Conservation (phyloP, 208 protist species). For the Tritrichomonas musculus region DNA sequence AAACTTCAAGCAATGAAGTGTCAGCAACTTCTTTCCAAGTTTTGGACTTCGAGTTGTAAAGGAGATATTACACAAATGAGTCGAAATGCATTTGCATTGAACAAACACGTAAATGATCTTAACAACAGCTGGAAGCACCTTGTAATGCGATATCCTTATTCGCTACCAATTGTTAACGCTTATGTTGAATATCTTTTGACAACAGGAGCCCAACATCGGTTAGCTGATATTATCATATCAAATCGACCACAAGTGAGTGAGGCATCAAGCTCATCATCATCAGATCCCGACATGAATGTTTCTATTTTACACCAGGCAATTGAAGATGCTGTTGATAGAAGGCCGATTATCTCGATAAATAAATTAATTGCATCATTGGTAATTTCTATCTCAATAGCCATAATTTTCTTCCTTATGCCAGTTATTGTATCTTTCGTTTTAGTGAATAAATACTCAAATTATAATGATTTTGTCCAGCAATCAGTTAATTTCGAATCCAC, state of each 20-base stretch:
- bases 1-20: neutral
- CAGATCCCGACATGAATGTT: neutral
- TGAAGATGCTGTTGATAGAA: constrained; percentile 4
- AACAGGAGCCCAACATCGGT: neutral
- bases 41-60: neutral
- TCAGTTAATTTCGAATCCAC: neutral
- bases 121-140: neutral
- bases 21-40: neutral
- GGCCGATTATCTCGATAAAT: neutral
- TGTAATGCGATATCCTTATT: neutral
- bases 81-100: neutral
- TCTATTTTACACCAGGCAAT: neutral
- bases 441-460: neutral
- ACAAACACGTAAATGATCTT: neutral
- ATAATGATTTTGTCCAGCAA: neutral
- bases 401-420: neutral
- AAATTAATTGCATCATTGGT: neutral
- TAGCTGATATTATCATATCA: neutral
- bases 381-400: neutral
- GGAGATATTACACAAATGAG: neutral
- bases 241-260: neutral
- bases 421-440: neutral
- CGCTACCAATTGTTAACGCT: neutral
- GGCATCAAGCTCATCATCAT: neutral
- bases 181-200: neutral